phyloP scores from a whole-genome alignment of 768 basidiomycete genomes.

The Mrakia gelida region DNA sequence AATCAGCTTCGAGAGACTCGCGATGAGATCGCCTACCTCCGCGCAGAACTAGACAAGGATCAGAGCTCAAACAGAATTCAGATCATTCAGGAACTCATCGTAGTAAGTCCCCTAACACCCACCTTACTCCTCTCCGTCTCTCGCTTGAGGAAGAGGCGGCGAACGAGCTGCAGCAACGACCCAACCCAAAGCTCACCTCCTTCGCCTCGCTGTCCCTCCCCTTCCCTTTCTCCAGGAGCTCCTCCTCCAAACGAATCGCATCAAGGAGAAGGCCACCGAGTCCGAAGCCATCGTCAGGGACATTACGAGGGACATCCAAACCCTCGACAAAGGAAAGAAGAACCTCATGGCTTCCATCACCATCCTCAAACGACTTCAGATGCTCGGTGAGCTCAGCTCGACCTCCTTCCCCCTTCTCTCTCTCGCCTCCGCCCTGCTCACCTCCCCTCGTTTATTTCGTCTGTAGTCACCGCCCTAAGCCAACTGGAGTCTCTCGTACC shows the following conservation, averaged over 20 bases:
- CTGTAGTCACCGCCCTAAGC: slow-evolving; percentile 69
- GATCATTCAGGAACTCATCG: slow-evolving; percentile 91
- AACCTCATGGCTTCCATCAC: slow-evolving; percentile 88
- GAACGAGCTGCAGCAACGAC: not conserved
- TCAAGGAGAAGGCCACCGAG: slow-evolving; percentile 93
- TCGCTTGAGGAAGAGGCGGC: not conserved
- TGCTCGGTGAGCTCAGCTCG: slow-evolving; percentile 69
- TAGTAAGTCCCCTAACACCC: slow-evolving; percentile 46
- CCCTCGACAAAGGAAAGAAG: slow-evolving; percentile 82
- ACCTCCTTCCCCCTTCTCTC: not conserved
- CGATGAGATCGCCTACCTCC: slow-evolving; percentile 64
- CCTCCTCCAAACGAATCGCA: slow-evolving; percentile 89
- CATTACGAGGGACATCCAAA: slow-evolving; percentile 95
- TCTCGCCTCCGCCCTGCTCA: not conserved
- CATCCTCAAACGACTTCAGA: slow-evolving; percentile 79
- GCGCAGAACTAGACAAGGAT: slow-evolving; percentile 62
- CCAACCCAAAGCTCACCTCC: not conserved
- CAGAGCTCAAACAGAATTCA: slow-evolving; percentile 89
- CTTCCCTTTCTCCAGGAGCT: slow-evolving; percentile 60
- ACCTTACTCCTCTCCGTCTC: not conserved
- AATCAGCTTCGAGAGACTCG: slow-evolving; percentile 67
- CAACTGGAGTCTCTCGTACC: slow-evolving; percentile 74
- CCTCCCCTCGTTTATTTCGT: slow-evolving; percentile 2
- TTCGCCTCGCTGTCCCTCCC: not conserved
- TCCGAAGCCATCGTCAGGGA: slow-evolving; percentile 92